phyloP scores from a whole-genome alignment of 1,284 basidiomycete genomes.

The Phylloboletellus chloephorus region DNA sequence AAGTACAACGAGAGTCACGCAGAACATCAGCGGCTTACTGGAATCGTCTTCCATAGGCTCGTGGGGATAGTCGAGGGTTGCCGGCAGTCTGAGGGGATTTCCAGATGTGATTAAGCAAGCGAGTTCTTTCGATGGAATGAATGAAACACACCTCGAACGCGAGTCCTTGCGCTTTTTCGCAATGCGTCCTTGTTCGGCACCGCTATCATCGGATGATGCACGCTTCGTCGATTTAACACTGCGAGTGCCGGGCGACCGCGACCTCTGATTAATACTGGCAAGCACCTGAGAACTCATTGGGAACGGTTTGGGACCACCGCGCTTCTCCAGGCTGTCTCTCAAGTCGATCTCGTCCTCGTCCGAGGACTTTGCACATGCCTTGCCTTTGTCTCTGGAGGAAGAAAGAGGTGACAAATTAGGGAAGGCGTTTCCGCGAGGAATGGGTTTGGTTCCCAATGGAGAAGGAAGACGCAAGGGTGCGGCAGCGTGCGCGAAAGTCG shows the following conservation, averaged over 20 bases:
- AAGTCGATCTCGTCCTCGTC: slow-evolving; percentile 7
- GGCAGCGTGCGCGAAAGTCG: slow-evolving; percentile 1
- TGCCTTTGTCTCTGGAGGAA: slow-evolving; percentile 18
- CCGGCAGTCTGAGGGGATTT: slow-evolving; percentile 10
- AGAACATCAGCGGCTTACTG: slow-evolving; percentile 20
- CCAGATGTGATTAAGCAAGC: background rate
- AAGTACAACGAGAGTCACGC: background rate
- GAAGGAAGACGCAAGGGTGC: slow-evolving; percentile 22
- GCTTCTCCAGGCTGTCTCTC: slow-evolving; percentile 3
- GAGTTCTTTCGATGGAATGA: background rate
- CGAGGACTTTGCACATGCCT: slow-evolving; percentile 8
- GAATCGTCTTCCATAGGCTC: slow-evolving; percentile 26
- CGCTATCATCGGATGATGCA: slow-evolving; percentile 32
- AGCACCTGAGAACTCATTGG: slow-evolving; percentile 48
- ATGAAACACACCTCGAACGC: slow-evolving; percentile 21
- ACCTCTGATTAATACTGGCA: slow-evolving; percentile 30
- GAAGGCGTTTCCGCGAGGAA: slow-evolving; percentile 19
- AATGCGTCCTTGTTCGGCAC: slow-evolving; percentile 30
- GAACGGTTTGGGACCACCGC: slow-evolving; percentile 36
- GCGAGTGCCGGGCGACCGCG: slow-evolving; percentile 17
- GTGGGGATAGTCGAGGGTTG: slow-evolving; percentile 13
- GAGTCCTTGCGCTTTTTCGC: slow-evolving; percentile 33
- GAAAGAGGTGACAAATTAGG: slow-evolving; percentile 26
- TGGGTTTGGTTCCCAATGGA: slow-evolving; percentile 12
- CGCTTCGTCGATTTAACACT: slow-evolving; percentile 33